These are phyloP conservation scores for Endoconidiophora laricicola DNA, from an alignment of 2,329 filamentous ascomycete genomes.

Conservation along the genomic window DNA sequence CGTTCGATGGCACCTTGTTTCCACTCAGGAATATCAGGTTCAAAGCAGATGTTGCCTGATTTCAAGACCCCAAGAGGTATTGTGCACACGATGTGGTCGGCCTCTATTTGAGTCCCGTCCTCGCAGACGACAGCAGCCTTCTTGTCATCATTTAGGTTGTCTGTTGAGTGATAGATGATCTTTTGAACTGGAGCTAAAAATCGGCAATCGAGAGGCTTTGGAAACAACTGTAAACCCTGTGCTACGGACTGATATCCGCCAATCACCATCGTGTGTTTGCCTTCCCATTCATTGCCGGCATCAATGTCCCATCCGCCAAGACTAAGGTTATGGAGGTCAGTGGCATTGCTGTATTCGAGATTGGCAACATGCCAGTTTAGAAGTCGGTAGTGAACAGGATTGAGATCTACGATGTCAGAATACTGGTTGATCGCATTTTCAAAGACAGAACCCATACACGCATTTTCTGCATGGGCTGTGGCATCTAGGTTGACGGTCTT, in stretches of 20 bases:
- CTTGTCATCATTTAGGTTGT: slow-evolving; percentile 29
- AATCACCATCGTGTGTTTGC: slow-evolving; percentile 79
- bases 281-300: slow-evolving; percentile 93
- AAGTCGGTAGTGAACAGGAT: slow-evolving; percentile 71
- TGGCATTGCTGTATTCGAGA: slow-evolving; percentile 91
- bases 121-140: slow-evolving; percentile 54
- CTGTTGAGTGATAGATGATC: slow-evolving; percentile 34
- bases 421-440: slow-evolving; percentile 86
- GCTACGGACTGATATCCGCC: slow-evolving; percentile 90
- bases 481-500: slow-evolving; percentile 55
- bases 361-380: slow-evolving; percentile 99
- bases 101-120: slow-evolving; percentile 58
- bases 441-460: slow-evolving; percentile 79
- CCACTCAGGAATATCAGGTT: slow-evolving; percentile 78
- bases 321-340: slow-evolving; percentile 71
- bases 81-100: slow-evolving; percentile 84
- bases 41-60: slow-evolving; percentile 62
- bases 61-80: slow-evolving; percentile 86
- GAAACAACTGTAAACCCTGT: slow-evolving; percentile 66
- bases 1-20: slow-evolving; percentile 66
- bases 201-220: slow-evolving; percentile 58
- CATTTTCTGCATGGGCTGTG: slow-evolving; percentile 44
- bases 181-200: slow-evolving; percentile 56
- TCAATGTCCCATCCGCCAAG: slow-evolving; percentile 92
- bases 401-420: slow-evolving; percentile 63